These are phyloP conservation scores for Takashimella tepidaria DNA, from an alignment of 1,284 basidiomycete genomes.

Conservation along the genomic window DNA sequence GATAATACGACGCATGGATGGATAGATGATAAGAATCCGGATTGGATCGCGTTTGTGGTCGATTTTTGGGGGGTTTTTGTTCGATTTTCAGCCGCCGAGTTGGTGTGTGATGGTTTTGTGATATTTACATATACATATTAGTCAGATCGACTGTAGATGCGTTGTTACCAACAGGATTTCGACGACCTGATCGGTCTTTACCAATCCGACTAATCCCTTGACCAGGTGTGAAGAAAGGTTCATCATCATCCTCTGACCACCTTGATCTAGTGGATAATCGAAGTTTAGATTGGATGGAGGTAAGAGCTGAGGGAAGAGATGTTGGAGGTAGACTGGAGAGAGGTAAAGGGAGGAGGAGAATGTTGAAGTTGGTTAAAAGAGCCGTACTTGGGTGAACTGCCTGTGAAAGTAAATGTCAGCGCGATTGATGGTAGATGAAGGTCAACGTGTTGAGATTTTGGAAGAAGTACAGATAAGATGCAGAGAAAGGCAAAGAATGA, in stretches of 20 bases:
- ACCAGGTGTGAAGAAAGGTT: constrained; percentile 29
- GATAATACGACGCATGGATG: too few species aligned
- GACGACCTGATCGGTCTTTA: too few species aligned
- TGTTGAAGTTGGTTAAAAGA: not conserved
- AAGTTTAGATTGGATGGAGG: not conserved
- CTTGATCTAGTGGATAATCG: not conserved
- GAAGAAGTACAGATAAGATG: too few species aligned
- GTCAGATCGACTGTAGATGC: constrained; percentile 13
- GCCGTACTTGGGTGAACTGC: not conserved
- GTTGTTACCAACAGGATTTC: constrained; percentile 5
- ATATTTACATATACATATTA: constrained; percentile 37
- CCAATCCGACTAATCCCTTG: too few species aligned
- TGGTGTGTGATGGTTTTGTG: too few species aligned
- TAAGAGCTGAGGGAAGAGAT: constrained; percentile 7
- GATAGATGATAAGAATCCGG: too few species aligned
- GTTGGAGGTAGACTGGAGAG: constrained; percentile 21
- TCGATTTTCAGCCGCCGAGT: too few species aligned
- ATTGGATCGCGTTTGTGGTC: constrained; percentile 1
- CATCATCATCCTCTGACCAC: constrained; percentile 41
- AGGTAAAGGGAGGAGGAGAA: constrained; percentile 34
- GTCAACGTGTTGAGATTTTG: too few species aligned
- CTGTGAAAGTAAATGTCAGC: too few species aligned
- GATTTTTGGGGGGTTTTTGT: too few species aligned
- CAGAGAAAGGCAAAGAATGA: too few species aligned
- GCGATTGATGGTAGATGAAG: too few species aligned